Conservation (phyloP, 768 basidiomycete species). For the Psilocybe cyanescens region DNA sequence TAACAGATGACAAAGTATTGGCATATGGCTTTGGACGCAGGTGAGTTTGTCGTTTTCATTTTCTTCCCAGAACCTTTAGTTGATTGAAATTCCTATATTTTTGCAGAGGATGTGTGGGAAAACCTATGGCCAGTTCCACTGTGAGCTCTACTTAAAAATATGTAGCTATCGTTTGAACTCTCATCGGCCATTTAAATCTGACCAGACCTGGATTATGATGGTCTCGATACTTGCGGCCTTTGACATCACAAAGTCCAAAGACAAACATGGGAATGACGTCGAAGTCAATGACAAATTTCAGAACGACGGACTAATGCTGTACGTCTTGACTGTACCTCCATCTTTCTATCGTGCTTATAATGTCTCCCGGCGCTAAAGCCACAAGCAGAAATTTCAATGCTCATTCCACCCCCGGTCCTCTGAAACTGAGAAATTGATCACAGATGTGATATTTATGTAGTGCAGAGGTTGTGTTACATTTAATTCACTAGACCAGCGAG, state of each 20-base stretch:
- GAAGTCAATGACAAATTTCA: conserved; percentile 18
- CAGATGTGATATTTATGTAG: neutral
- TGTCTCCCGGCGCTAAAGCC: neutral
- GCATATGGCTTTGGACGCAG: conserved; percentile 27
- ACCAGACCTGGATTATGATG: conserved; percentile 32
- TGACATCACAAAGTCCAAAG: conserved; percentile 33
- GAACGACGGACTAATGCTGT: conserved; percentile 6
- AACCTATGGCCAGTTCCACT: conserved; percentile 16
- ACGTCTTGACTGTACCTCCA: neutral
- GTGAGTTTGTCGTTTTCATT: neutral
- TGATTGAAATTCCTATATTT: neutral
- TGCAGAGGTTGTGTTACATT: too few relatives aligned
- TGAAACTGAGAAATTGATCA: neutral
- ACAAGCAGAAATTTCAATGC: neutral
- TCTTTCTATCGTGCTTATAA: neutral
- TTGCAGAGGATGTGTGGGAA: conserved; percentile 15
- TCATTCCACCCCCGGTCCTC: neutral
- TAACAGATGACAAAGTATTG: conserved; percentile 6
- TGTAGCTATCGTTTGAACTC: neutral
- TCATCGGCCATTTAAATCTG: conserved; percentile 18
- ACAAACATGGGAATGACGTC: conserved; percentile 37
- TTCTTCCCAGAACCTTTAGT: neutral
- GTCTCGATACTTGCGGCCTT: conserved; percentile 36
- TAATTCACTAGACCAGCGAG: too few relatives aligned
- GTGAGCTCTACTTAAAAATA: neutral